Base-by-base conservation (phyloP, 192 early-diverging fungal genomes). In the Podila clonocystis region DNA sequence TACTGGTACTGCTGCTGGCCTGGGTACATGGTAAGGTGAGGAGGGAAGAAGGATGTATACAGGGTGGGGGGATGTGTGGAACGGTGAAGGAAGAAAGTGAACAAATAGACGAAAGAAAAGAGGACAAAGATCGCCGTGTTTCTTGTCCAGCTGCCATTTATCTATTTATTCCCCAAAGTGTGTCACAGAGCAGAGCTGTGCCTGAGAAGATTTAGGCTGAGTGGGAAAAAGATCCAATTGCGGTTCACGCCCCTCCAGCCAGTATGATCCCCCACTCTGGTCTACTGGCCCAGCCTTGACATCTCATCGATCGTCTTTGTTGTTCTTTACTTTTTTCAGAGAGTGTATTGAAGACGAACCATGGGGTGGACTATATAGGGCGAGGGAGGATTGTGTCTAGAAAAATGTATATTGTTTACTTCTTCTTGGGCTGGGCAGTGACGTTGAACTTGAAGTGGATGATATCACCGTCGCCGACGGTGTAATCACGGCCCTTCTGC, bases 381-480 rank as follows among this genome's bases (percentile, higher is more conserved):
- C 26, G 13, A 29, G 26, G 5, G 11, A 45, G 15, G 41, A 12
- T 1, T 1, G 15, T 17, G 15, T 45, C 41, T 45, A 55, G 24
- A 55, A 24, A 55, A 55, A 26, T 55, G 7, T 55, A 24, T 24
- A 55, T 9, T 55, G n/a, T 79, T 68, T 79, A 80, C 71, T 84
- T 82, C 73, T 86, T 86, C 83, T 86, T 86, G 66, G 77, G 73
- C 65, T 82, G 76, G 52, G 86, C 83, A 64, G 86, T 87, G 28
- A 87, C 86, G 67, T 87, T 87, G 82, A 87, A 87, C 83, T 87
- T 87, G 89, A 94, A 93, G 79, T 91, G 92, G 52, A 97, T 92
- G 29, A 99, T 93, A 76, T 98, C 97, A 52, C 97, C 98, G 80
- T 97, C 96, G 73, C 94, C 88, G 52, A 98, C 95, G 49, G 93